Evolutionary conservation across 306 rosid genomes (phyloP), one percentile per base, ranked within the genome.

Genomic region (Cucumis cinereus): DNA sequence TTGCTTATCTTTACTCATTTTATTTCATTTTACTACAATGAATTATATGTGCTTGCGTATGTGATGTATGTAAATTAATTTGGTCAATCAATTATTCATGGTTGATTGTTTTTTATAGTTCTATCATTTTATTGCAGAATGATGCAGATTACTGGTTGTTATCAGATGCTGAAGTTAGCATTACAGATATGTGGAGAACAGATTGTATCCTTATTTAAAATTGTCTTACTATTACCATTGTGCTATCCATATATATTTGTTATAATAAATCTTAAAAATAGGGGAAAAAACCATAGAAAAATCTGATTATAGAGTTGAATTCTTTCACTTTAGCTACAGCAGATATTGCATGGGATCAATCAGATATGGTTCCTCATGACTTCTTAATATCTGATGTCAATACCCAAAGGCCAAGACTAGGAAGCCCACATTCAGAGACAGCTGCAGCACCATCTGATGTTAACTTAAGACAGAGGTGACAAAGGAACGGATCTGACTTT

Each of bases 61-160:
- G 6, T 5, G 8, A 62, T 28, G 45, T 28, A 17, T 33, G 45
- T 15, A 33, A 67, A 67, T 35, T 28, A 45, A 8, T 68, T 68
- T 23, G 56, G 40, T 23, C 8, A 7, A 45, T 10, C 49, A 38
- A 35, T 66, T 66, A 41, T 66, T 66, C 70, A 22, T 67, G 33
- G 52, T 40, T 40, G 33, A 23, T 40, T 12, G 54, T 5, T 7
- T 23, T n/a, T 83, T 76, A 64, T 28, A 23, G 40, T 40, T 36
- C 59, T 63, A 47, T 35, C 20, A 63, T 81, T 49, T 79, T 86
- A 58, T 80, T 86, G 84, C 89, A 95, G 99, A 95, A 87, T 82
- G 97, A 92, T 60, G 97, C 96, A 22, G 98, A 95, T 77, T 95
- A 95, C 85, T 95, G 99, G 99, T 97, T 95, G 83, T 86, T 92